Conservation (phyloP, 176 grass and related monocot genomes). For the Urochloa ruziziensis region DNA sequence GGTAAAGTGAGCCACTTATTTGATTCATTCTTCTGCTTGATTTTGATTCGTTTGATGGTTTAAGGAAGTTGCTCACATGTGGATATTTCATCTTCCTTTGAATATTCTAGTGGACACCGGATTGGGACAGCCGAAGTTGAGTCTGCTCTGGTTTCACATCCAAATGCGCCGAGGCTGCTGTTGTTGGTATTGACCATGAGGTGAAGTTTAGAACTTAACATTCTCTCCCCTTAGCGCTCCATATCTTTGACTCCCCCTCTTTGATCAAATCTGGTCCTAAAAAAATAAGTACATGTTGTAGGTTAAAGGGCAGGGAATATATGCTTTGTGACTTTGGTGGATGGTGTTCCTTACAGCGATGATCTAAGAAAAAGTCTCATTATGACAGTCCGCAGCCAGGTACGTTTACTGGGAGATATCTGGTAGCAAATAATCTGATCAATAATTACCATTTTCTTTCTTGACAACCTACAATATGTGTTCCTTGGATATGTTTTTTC, state of each 20-base stretch:
- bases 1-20: constrained; percentile 51
- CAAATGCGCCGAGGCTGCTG: constrained; percentile 85
- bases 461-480: neutral
- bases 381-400: constrained; percentile 80
- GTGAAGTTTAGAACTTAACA: constrained; percentile 29
- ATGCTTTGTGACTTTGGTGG: constrained; percentile 88
- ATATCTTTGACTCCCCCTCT: neutral
- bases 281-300: constrained; percentile 29
- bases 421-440: neutral
- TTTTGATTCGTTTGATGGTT: neutral
- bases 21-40: neutral
- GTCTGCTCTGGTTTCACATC: constrained; percentile 93
- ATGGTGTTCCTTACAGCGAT: constrained; percentile 82
- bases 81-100: constrained; percentile 10
- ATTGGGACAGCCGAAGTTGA: constrained; percentile 98
- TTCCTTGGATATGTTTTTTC: neutral
- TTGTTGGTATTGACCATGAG: constrained; percentile 98
- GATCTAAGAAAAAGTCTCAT: constrained; percentile 88
- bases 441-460: neutral
- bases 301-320: constrained; percentile 98
- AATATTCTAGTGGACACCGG: constrained; percentile 71
- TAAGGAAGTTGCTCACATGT: neutral
- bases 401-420: constrained; percentile 22
- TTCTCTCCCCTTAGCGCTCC: neutral
- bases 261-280: constrained; percentile 17